phyloP scores from a whole-genome alignment of 2,329 filamentous ascomycete genomes.

The Nigrospora osmanthi region DNA sequence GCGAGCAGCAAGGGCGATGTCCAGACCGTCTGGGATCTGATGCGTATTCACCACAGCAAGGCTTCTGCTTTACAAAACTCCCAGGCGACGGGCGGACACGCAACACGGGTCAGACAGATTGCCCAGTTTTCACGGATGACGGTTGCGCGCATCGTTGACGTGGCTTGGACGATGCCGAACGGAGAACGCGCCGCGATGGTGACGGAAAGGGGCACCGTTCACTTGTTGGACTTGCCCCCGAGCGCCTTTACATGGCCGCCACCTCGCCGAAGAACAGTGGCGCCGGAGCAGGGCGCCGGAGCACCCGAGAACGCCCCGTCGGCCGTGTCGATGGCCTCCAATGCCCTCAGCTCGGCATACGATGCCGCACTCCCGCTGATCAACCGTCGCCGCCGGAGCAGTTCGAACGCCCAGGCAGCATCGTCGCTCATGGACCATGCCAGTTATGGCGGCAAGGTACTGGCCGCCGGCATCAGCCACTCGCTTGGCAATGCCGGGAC shows the following conservation, averaged over 20 bases:
- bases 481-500: constrained; percentile 68
- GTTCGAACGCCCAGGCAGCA: constrained; percentile 30
- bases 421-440: constrained; percentile 49
- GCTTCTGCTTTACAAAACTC: constrained; percentile 50
- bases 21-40: constrained; percentile 74
- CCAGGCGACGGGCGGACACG: constrained; percentile 35
- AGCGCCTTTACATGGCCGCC: constrained; percentile 85
- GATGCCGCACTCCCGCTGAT: constrained; percentile 58
- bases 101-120: constrained; percentile 68
- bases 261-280: constrained; percentile 43
- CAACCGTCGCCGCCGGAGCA: constrained; percentile 45
- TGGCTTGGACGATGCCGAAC: constrained; percentile 75
- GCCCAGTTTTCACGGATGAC: constrained; percentile 89
- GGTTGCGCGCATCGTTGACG: constrained; percentile 81
- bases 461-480: constrained; percentile 66
- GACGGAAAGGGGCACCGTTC: constrained; percentile 90
- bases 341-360: constrained; percentile 61
- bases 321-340: constrained; percentile 63
- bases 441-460: constrained; percentile 62
- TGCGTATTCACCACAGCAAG: constrained; percentile 56
- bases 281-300: constrained; percentile 35
- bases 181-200: constrained; percentile 82
- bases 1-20: constrained; percentile 79
- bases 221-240: constrained; percentile 79
- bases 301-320: constrained; percentile 40